Percentiles rank a stretch among this genome's conserved stretches.
phyloP scores from a whole-genome alignment of 2,329 filamentous ascomycete species.

The Pyrenochaeta sp. region DNA sequence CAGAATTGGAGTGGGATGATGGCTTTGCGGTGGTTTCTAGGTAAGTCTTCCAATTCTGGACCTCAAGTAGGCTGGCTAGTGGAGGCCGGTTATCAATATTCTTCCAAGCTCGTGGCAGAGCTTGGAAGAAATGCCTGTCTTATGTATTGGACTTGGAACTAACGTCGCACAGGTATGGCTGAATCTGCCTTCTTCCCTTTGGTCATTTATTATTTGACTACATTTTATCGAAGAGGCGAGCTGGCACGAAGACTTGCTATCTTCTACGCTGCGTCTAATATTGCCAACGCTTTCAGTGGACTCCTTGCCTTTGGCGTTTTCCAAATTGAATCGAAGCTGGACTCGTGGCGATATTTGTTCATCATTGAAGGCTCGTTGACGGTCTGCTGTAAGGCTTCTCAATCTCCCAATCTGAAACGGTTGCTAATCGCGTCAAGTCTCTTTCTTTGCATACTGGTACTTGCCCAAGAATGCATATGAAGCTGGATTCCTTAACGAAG shows the following conservation, averaged over 20 bases:
- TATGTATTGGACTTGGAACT: conserved; percentile 7
- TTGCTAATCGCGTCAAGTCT: conserved; percentile 34
- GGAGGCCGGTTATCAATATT: not conserved
- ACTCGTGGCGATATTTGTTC: conserved; percentile 72
- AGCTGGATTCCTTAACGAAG: conserved; percentile 70
- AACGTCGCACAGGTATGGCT: conserved; percentile 56
- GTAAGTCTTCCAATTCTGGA: conserved; percentile 38
- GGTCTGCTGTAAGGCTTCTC: conserved; percentile 55
- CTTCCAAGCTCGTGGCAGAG: conserved; percentile 10
- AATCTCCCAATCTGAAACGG: not conserved
- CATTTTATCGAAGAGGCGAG: conserved; percentile 76
- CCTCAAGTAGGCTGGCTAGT: not conserved
- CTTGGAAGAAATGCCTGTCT: conserved; percentile 11
- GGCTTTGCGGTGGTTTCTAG: conserved; percentile 73
- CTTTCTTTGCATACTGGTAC: conserved; percentile 73
- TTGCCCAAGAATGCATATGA: conserved; percentile 71
- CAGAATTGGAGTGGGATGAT: conserved; percentile 72
- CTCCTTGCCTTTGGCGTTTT: conserved; percentile 69
- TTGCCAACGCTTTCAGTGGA: conserved; percentile 73
- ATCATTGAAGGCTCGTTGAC: conserved; percentile 68
- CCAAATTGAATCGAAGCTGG: conserved; percentile 61
- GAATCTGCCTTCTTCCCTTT: conserved; percentile 75
- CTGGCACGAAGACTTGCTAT: conserved; percentile 74
- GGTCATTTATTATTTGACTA: conserved; percentile 68
- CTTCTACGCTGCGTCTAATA: conserved; percentile 79